Percentiles rank a stretch among this genome's conserved stretches.
These are phyloP conservation scores for Epichloe amarillans DNA, from an alignment of 2,329 filamentous ascomycete genomes.

Conservation along the genomic window DNA sequence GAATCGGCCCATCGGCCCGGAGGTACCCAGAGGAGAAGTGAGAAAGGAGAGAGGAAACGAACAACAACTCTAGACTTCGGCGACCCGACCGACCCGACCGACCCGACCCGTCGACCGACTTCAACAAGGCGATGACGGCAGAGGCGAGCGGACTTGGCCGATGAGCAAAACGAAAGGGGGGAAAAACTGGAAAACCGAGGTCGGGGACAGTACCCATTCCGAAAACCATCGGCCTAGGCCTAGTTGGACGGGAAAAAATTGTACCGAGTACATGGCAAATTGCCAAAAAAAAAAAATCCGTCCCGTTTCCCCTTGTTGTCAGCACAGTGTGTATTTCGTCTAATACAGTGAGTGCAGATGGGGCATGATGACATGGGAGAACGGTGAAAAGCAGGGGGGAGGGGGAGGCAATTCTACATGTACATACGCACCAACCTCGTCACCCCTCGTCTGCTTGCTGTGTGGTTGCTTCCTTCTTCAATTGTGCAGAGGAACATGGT, in stretches of 20 bases:
- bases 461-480: background rate
- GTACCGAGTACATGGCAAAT: background rate
- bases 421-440: background rate
- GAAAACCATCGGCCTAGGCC: background rate
- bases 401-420: background rate
- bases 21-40: too few relatives aligned
- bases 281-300: background rate
- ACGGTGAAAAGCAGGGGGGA: background rate
- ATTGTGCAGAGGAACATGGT: background rate
- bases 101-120: too few relatives aligned
- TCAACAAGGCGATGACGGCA: background rate
- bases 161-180: background rate
- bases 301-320: background rate
- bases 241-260: background rate
- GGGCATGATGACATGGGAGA: conserved; percentile 1
- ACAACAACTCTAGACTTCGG: too few relatives aligned
- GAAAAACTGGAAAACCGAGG: background rate
- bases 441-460: background rate
- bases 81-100: too few relatives aligned
- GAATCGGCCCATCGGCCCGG: too few relatives aligned
- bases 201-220: background rate
- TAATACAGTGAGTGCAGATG: background rate
- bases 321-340: background rate
- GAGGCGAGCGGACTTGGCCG: background rate
- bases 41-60: too few relatives aligned